phyloP scores from a whole-genome alignment of 257 asterid genomes.

The Primulina huaijiensis region DNA sequence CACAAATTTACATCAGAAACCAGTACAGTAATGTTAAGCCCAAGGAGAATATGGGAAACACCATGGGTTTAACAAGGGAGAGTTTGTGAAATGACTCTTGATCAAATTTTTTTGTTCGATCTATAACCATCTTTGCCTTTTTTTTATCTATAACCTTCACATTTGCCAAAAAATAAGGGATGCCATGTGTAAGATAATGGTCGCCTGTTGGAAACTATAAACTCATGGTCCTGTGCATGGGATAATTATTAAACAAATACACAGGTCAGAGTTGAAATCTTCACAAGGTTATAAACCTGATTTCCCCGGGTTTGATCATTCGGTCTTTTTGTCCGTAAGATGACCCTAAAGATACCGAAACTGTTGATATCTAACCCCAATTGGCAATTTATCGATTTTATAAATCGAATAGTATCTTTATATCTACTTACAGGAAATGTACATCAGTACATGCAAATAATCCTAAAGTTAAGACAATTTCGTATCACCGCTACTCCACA shows the following conservation, averaged over 20 bases:
- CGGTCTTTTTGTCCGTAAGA: neutral
- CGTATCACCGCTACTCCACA: neutral
- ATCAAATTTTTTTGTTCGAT: no score
- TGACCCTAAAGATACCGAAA: neutral
- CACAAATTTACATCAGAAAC: neutral
- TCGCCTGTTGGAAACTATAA: no score
- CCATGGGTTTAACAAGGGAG: neutral
- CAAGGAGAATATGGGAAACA: neutral
- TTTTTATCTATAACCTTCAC: neutral
- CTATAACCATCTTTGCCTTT: no score
- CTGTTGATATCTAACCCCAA: neutral
- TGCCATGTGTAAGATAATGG: neutral
- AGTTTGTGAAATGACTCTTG: no score
- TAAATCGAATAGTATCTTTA: neutral
- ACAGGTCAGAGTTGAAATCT: neutral
- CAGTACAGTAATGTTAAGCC: neutral
- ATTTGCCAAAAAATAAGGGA: neutral
- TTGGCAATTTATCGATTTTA: neutral
- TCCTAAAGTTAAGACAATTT: neutral
- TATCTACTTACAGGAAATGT: neutral
- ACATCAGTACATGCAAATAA: no score
- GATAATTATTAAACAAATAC: neutral
- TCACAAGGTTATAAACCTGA: neutral
- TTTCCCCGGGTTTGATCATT: neutral
- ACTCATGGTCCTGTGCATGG: neutral